Evolutionary conservation across 2,329 filamentous ascomycete species (phyloP), one percentile per base, ranked within the genome.

Genomic region (Aurifilum marmelostoma): DNA sequence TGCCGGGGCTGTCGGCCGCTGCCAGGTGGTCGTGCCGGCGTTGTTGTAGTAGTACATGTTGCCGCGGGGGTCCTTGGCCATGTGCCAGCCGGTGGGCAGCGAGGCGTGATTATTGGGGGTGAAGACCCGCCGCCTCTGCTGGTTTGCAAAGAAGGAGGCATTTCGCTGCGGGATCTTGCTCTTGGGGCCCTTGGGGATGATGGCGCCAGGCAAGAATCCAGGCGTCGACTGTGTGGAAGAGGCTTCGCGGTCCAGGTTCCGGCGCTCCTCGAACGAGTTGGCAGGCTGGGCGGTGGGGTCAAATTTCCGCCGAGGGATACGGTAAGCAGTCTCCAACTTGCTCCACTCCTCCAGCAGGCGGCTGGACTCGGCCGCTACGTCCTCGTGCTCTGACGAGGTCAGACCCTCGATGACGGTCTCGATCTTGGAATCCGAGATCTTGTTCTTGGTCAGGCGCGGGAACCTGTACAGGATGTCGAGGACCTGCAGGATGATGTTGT

Each of bases 361-460:
- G 67, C 86, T 86, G 6, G 95, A 89, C 75, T 91, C 90, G 27
- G 87, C 85, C 34, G 90, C 86, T 27, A 99, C 92, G 69, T 91
- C 86, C 71, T 93, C 89, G 75, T 97, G 90, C 11, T 90, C 88
- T 24, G 88, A 91, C 16, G 81, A 81, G 1, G 85, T 87, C 65
- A 98, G 82, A 3, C 86, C 85, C 75, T 92, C 84, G 56, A 99
- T 87, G 0, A 91, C 91, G 2, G 89, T 85, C 78, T 98, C 96
- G 71, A 99, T 97, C 75, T 97, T 97, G 11, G 96, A 97, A 75
- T 97, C 94, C 73, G 92, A 90, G 69, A 99, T 97, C 81, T 99
- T 99, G 84, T 99, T 99, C 70, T 93, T 91, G 27, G 96, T 98
- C 63, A 98, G 84, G 12, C 95, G 91, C 0, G 96, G 96, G 73